Evolutionary conservation across 768 basidiomycete species (phyloP).

Genomic region (Suillus tomentosus): DNA sequence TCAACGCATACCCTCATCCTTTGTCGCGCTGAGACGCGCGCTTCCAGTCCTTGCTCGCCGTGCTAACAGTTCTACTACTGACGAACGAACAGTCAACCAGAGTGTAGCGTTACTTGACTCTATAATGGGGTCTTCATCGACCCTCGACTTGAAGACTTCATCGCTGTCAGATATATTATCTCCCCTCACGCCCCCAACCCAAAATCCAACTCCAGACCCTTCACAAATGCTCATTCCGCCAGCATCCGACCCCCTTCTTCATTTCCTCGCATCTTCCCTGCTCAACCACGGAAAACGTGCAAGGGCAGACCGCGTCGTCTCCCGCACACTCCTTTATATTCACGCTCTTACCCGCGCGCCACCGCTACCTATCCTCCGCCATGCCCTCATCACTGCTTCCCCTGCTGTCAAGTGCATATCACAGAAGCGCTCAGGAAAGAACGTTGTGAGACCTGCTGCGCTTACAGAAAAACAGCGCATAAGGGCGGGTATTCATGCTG

Average conservation of each 20-base stretch:
- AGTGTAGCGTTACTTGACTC: conserved; percentile 25
- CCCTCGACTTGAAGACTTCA: conserved; percentile 18
- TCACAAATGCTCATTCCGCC: conserved; percentile 61
- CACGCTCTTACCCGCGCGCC: conserved; percentile 73
- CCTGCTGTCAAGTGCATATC: conserved; percentile 69
- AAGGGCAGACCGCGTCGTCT: conserved; percentile 54
- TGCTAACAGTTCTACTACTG: conserved; percentile 20
- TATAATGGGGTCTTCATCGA: conserved; percentile 26
- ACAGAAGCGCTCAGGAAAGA: conserved; percentile 65
- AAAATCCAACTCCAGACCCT: background rate
- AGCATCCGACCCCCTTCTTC: conserved; percentile 72
- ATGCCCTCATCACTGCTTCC: conserved; percentile 67
- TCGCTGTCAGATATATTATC: background rate
- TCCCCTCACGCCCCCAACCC: background rate
- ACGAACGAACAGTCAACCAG: conserved; percentile 26
- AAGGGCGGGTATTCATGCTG: conserved; percentile 68
- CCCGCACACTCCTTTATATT: conserved; percentile 68
- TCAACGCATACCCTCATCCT: background rate
- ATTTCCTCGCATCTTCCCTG: conserved; percentile 62
- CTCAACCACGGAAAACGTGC: conserved; percentile 68
- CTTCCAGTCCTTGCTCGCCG: conserved; percentile 13
- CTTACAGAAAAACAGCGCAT: conserved; percentile 82
- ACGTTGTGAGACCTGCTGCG: conserved; percentile 64
- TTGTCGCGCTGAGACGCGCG: background rate
- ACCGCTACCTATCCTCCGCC: conserved; percentile 77